Evolutionary conservation across 352 stramenopile genomes (phyloP).

Genomic region (Phytophthora kernoviae): DNA sequence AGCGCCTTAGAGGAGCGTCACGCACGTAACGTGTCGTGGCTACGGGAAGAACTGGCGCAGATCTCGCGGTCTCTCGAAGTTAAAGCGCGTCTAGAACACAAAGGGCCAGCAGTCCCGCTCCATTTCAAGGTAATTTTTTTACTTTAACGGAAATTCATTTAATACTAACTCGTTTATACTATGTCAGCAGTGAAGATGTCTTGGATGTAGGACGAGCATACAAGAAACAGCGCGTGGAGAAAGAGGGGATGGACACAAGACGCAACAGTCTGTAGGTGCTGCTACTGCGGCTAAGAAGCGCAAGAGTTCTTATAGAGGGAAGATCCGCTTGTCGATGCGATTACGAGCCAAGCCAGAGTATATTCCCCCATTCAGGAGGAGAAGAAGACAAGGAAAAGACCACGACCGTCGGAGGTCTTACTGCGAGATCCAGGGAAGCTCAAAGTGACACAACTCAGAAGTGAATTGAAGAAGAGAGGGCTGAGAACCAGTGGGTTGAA

Average conservation of each 20-base stretch:
- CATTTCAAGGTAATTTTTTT: too few species aligned
- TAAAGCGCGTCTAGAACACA: slow-evolving; percentile 46
- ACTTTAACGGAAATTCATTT: too few species aligned
- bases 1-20: slow-evolving; percentile 49
- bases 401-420: slow-evolving; percentile 21
- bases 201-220: not conserved
- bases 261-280: not conserved
- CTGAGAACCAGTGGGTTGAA: slow-evolving; percentile 62
- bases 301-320: slow-evolving; percentile 2
- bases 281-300: not conserved
- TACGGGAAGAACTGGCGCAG: slow-evolving; percentile 56
- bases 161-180: not conserved
- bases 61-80: slow-evolving; percentile 59
- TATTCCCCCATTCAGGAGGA: slow-evolving; percentile 4
- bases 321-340: slow-evolving; percentile 14
- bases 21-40: slow-evolving; percentile 46
- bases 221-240: not conserved
- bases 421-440: slow-evolving; percentile 29
- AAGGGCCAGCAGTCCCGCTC: slow-evolving; percentile 13
- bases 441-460: slow-evolving; percentile 60
- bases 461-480: slow-evolving; percentile 63
- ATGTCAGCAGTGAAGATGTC: not conserved
- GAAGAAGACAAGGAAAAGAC: slow-evolving; percentile 47
- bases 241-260: not conserved
- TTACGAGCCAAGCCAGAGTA: slow-evolving; percentile 6